Percentiles rank a stretch among this genome's conserved stretches.
These are phyloP conservation scores for Plantago rigida DNA, from an alignment of 305 asterid genomes.

Conservation along the genomic window DNA sequence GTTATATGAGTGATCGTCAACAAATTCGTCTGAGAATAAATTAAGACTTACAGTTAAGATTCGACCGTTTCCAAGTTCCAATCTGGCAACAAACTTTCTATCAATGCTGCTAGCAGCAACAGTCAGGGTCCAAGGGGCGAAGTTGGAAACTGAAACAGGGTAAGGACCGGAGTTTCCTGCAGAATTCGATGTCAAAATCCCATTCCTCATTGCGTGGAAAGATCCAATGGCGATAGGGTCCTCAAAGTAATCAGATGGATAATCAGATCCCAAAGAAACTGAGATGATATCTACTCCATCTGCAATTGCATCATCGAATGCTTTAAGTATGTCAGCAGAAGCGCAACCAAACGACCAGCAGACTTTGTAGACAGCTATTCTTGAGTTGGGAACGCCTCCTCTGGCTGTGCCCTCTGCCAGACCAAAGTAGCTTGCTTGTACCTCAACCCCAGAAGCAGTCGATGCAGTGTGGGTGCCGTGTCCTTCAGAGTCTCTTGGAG, in stretches of 20 bases:
- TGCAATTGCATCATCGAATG: slow-evolving; percentile 58
- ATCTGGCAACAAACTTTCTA: slow-evolving; percentile 35
- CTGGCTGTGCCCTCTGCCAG: slow-evolving; percentile 41
- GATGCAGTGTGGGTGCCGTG: slow-evolving; percentile 37
- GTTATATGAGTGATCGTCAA: too few relatives aligned
- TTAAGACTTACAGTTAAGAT: slow-evolving; percentile 33
- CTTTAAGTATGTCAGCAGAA: slow-evolving; percentile 42
- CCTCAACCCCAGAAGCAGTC: slow-evolving; percentile 34
- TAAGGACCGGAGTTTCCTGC: slow-evolving; percentile 40
- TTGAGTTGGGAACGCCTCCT: slow-evolving; percentile 48
- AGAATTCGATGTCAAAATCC: slow-evolving; percentile 46
- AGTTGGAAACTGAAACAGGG: slow-evolving; percentile 33
- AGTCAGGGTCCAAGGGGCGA: slow-evolving; percentile 54
- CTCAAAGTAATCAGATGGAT: slow-evolving; percentile 26
- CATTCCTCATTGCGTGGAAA: slow-evolving; percentile 54
- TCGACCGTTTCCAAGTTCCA: slow-evolving; percentile 45
- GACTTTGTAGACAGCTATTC: slow-evolving; percentile 51
- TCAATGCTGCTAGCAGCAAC: slow-evolving; percentile 56
- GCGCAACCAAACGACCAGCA: slow-evolving; percentile 45
- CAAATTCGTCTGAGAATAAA: neutral
- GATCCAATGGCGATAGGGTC: slow-evolving; percentile 62
- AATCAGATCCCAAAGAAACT: slow-evolving; percentile 38
- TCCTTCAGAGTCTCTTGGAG: slow-evolving; percentile 29
- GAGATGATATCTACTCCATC: slow-evolving; percentile 63
- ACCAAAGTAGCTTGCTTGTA: slow-evolving; percentile 38